Evolutionary conservation across 768 basidiomycete species (phyloP), one percentile per base, ranked within the genome.

Genomic region (Lactarius quietus): DNA sequence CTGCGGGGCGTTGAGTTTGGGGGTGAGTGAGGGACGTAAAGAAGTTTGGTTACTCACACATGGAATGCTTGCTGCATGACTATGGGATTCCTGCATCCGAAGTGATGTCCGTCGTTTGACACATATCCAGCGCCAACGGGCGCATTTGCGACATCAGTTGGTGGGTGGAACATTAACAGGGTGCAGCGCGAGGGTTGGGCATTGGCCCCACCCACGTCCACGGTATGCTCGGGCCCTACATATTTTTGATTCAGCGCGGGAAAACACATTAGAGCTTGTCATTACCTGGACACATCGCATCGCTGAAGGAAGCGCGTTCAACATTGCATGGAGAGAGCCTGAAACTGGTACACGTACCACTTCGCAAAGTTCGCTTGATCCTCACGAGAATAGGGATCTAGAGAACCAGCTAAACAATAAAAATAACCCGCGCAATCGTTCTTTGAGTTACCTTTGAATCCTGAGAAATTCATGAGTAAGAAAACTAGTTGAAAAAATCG

Each of bases 381-480:
- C 45, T 84, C 83, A 17, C 77, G 77, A 26, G 84, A 79, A 64
- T 87, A 86, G 0, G 86, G 85, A 70, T 87, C 85, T 82, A 61
- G 15, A 9, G 15, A 9, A 3, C 41, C 20, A 9, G 33, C 61
- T n/a, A 45, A 8, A 36, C 3, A 29, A 7, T 29, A 20, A 54
- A 29, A 7, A 18, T 58, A 38, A 31, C 17, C 48, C 9, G 15
- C 18, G 17, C 41, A 35, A 53, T 26, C 33, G 17, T n/a, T 8
- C 8, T n/a, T 15, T 9, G n/a, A n/a, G 23, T 38, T 57, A 80
- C 81, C 82, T 76, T 81, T 84, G 76, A 86, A 86, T 20, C 82
- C 85, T 85, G 57, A 53, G 23, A 63, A 18, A 29, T 29, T 20
- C 12, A 28, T 18, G 12, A 53, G 33, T n/a, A n/a, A 3, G 38